Percentiles rank a stretch among this genome's conserved stretches.
Evolutionary conservation across 306 rosid genomes (phyloP).

Genomic region (Luffa aegyptiaca): DNA sequence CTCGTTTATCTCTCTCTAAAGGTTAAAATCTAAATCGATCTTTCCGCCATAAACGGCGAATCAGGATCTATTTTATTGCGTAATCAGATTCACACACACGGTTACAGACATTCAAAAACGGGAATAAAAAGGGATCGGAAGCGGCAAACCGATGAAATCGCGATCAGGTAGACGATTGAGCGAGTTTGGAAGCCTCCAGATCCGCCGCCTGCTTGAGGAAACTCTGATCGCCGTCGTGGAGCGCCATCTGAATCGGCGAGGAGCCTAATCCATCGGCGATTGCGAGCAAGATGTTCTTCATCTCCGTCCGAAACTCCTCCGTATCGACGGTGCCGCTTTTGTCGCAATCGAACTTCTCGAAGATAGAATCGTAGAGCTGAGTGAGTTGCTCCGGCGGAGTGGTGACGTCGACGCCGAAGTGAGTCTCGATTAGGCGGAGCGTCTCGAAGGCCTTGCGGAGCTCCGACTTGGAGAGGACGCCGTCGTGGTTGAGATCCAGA

Average conservation of each 20-base stretch:
- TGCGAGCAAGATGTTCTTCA: constrained; percentile 75
- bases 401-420: constrained; percentile 65
- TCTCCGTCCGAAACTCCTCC: constrained; percentile 53
- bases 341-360: constrained; percentile 61
- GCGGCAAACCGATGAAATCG: not conserved
- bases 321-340: constrained; percentile 51
- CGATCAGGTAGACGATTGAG: constrained; percentile 6
- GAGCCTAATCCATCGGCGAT: constrained; percentile 83
- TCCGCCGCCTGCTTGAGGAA: constrained; percentile 74
- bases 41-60: not conserved
- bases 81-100: not conserved
- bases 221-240: constrained; percentile 38
- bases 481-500: constrained; percentile 67
- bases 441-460: constrained; percentile 73
- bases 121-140: not conserved
- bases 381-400: constrained; percentile 57
- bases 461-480: constrained; percentile 69
- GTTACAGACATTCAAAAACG: not conserved
- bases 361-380: constrained; percentile 60
- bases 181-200: constrained; percentile 66
- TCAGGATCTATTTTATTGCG: not conserved
- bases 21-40: not conserved
- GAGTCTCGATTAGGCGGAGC: constrained; percentile 59
- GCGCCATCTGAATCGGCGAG: constrained; percentile 72
- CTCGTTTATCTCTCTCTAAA: not conserved